Conservation (phyloP, 495 filamentous ascomycete genomes). For the Penicillium coprophilum region DNA sequence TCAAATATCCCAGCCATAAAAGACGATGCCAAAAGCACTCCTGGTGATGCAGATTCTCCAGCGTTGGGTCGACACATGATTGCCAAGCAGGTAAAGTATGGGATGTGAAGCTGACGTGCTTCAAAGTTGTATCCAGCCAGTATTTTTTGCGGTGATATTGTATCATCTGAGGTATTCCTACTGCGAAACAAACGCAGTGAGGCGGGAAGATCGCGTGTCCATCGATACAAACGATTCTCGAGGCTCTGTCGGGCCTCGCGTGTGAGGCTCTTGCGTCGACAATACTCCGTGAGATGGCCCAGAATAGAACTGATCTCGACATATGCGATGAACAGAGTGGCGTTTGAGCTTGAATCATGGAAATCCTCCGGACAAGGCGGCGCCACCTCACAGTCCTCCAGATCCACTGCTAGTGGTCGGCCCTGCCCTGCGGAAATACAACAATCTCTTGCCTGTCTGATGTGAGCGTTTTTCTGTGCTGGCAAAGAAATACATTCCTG, state of each 20-base stretch:
- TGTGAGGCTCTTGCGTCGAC: constrained; percentile 22
- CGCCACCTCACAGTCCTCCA: constrained; percentile 25
- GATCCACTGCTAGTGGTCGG: constrained; percentile 24
- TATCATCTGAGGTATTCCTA: background rate
- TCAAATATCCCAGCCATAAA: constrained; percentile 27
- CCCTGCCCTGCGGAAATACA: constrained; percentile 31
- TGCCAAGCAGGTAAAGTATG: constrained; percentile 27
- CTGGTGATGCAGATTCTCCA: constrained; percentile 19
- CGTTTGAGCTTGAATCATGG: constrained; percentile 18
- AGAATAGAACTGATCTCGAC: constrained; percentile 28
- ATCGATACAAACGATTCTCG: constrained; percentile 24
- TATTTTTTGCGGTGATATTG: background rate
- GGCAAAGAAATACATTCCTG: background rate
- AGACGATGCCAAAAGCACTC: constrained; percentile 23
- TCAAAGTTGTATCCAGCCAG: constrained; percentile 23
- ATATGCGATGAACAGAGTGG: constrained; percentile 25
- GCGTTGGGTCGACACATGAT: constrained; percentile 25
- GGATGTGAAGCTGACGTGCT: constrained; percentile 26
- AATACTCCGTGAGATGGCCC: constrained; percentile 25
- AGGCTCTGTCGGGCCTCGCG: constrained; percentile 20
- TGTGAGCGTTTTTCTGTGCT: background rate
- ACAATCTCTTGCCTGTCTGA: constrained; percentile 26
- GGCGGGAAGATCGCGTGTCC: constrained; percentile 21
- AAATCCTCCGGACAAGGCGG: constrained; percentile 25
- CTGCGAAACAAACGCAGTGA: constrained; percentile 19